phyloP scores from a whole-genome alignment of 2,329 filamentous ascomycete genomes.

The Fusarium euwallaceae region DNA sequence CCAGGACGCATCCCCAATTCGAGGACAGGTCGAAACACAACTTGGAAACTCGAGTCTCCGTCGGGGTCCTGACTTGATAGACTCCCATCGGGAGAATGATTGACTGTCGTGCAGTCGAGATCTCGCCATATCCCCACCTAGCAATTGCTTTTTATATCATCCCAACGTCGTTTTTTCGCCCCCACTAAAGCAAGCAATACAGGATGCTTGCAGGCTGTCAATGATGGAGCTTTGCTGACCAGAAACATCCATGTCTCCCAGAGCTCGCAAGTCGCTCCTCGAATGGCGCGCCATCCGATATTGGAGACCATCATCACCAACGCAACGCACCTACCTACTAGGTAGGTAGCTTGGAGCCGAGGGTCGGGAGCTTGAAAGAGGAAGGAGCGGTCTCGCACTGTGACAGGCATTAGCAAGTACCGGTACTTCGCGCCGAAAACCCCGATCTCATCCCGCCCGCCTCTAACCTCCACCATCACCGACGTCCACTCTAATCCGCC shows the following conservation, averaged over 20 bases:
- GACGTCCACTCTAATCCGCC: constrained; percentile 14
- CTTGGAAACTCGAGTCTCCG: constrained; percentile 4
- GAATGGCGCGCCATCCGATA: constrained; percentile 28
- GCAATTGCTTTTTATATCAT: constrained; percentile 12
- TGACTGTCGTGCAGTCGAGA: constrained; percentile 2
- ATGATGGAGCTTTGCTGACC: neutral
- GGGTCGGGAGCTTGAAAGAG: constrained; percentile 24
- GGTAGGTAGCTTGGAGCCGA: constrained; percentile 9
- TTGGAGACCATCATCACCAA: constrained; percentile 10
- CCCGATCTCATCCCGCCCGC: constrained; percentile 37
- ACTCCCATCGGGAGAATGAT: neutral
- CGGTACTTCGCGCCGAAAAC: constrained; percentile 39
- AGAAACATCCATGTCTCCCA: neutral
- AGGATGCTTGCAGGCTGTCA: neutral
- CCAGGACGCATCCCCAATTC: neutral
- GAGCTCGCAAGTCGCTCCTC: constrained; percentile 41
- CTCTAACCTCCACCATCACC: constrained; percentile 32
- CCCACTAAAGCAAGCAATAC: neutral
- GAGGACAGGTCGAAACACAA: neutral
- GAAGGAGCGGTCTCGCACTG: constrained; percentile 39
- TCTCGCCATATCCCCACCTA: constrained; percentile 9
- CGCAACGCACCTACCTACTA: neutral
- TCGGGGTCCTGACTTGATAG: neutral
- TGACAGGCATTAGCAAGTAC: constrained; percentile 40
- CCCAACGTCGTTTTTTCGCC: neutral